These are phyloP conservation scores for Pseudevernia furfuracea DNA, from an alignment of 495 filamentous ascomycete species.

Conservation along the genomic window DNA sequence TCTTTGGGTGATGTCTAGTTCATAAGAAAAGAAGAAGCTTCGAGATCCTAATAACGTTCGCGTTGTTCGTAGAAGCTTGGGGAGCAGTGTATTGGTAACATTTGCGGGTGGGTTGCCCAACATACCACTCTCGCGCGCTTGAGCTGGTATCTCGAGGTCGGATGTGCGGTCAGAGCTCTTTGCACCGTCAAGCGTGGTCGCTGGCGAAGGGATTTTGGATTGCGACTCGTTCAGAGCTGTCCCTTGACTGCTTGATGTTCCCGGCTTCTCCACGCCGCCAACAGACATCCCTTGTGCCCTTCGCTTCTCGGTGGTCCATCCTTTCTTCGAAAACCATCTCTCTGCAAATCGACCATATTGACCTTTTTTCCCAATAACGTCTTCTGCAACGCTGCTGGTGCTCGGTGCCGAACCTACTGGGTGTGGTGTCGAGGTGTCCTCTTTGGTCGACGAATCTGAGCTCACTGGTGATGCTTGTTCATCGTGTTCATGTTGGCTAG, in stretches of 20 bases:
- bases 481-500: slow-evolving; percentile 34
- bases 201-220: background rate
- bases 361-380: slow-evolving; percentile 71
- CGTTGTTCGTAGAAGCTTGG: slow-evolving; percentile 75
- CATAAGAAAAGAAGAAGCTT: slow-evolving; percentile 91
- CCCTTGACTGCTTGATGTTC: background rate
- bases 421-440: background rate
- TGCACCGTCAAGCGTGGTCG: background rate
- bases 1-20: slow-evolving; percentile 75
- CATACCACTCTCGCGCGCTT: background rate
- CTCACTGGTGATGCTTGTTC: slow-evolving; percentile 14
- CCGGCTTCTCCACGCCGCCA: slow-evolving; percentile 25
- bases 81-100: slow-evolving; percentile 51
- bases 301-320: slow-evolving; percentile 57
- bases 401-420: slow-evolving; percentile 25
- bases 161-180: background rate
- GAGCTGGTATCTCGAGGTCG: background rate
- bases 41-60: slow-evolving; percentile 69
- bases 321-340: slow-evolving; percentile 79
- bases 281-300: slow-evolving; percentile 50
- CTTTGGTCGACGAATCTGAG: slow-evolving; percentile 4
- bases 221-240: background rate
- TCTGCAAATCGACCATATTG: slow-evolving; percentile 81
- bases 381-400: slow-evolving; percentile 61
- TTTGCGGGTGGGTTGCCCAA: slow-evolving; percentile 2